Conservation (phyloP, 331 rosid species). For the Malus hybrid region DNA sequence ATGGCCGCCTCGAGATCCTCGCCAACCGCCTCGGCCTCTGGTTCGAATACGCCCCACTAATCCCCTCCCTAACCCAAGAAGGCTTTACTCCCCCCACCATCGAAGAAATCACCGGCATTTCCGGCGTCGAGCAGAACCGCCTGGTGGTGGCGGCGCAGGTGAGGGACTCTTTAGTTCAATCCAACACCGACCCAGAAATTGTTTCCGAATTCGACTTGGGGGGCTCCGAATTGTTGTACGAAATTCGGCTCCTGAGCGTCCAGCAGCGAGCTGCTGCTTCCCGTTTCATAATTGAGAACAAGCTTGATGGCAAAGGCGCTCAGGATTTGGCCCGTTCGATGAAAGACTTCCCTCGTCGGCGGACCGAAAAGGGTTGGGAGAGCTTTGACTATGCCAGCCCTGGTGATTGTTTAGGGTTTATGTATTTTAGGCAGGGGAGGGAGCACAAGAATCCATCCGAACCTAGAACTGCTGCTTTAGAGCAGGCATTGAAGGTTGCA, state of each 20-base stretch:
- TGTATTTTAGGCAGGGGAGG: slow-evolving; percentile 60
- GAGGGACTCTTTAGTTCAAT: slow-evolving; percentile 52
- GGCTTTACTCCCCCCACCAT: slow-evolving; percentile 65
- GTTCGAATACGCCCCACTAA: slow-evolving; percentile 71
- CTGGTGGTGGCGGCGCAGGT: slow-evolving; percentile 69
- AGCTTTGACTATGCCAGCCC: slow-evolving; percentile 47
- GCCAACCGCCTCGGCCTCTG: slow-evolving; percentile 71
- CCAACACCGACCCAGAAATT: slow-evolving; percentile 40
- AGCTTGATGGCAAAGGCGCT: slow-evolving; percentile 40
- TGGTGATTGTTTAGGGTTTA: slow-evolving; percentile 64
- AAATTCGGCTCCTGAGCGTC: slow-evolving; percentile 55
- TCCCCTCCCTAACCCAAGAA: slow-evolving; percentile 48
- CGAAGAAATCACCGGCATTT: slow-evolving; percentile 72
- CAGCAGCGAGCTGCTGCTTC: slow-evolving; percentile 64
- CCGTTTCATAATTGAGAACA: slow-evolving; percentile 30
- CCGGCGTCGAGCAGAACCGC: slow-evolving; percentile 69
- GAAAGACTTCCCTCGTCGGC: slow-evolving; percentile 67
- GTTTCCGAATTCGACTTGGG: slow-evolving; percentile 44
- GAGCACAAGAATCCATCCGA: slow-evolving; percentile 50
- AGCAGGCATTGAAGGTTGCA: slow-evolving; percentile 48
- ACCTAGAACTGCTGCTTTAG: slow-evolving; percentile 34
- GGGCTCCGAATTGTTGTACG: slow-evolving; percentile 65
- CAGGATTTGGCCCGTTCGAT: slow-evolving; percentile 71
- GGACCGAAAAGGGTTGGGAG: slow-evolving; percentile 64
- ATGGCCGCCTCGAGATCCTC: slow-evolving; percentile 40